These are phyloP conservation scores for Oryza meridionalis DNA, from an alignment of 176 grass and related monocot genomes.

Conservation along the genomic window DNA sequence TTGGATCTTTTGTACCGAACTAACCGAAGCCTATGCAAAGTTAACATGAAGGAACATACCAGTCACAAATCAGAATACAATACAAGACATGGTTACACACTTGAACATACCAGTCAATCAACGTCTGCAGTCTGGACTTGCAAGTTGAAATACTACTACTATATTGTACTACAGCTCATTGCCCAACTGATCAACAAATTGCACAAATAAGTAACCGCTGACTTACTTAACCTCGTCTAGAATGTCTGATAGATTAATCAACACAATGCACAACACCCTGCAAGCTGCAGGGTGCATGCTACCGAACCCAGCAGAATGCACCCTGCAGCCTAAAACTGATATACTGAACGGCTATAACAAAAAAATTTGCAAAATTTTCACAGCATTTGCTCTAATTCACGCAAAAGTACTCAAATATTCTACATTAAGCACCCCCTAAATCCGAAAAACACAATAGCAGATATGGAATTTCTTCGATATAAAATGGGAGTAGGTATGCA, in stretches of 20 bases:
- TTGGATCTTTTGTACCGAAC: neutral
- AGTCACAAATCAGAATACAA: no score
- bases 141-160: neutral
- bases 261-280: neutral
- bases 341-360: neutral
- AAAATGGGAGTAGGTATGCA: slow-evolving; percentile 15
- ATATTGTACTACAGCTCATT: neutral
- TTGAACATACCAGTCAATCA: neutral
- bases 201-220: slow-evolving; percentile 28
- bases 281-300: no score
- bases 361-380: neutral
- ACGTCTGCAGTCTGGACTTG: neutral
- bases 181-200: slow-evolving; percentile 20
- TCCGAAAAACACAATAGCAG: neutral
- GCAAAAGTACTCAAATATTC: neutral
- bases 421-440: neutral
- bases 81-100: neutral
- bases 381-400: neutral
- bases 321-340: neutral
- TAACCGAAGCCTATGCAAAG: neutral
- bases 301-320: neutral
- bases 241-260: slow-evolving; percentile 36
- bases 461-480: slow-evolving; percentile 5
- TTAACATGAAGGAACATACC: no score
- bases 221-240: slow-evolving; percentile 8